Conservation (phyloP, 805 yeast genomes). For the Suhomyces prunicola region DNA sequence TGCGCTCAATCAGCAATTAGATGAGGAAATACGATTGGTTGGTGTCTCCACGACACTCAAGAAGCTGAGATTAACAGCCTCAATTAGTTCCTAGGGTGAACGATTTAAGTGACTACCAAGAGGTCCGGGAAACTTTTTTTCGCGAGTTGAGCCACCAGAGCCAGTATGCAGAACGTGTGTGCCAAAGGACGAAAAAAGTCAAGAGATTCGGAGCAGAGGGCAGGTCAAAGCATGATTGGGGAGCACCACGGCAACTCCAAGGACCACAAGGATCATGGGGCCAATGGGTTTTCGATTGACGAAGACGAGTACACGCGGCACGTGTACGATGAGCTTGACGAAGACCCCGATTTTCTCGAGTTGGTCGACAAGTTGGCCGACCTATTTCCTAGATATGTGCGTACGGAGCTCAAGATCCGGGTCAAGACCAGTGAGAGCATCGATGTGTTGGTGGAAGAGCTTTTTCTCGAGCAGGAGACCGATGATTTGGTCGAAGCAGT, state of each 20-base stretch:
- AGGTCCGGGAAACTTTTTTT: not conserved
- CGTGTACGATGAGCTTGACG: slow-evolving; percentile 14
- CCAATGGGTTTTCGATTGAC: slow-evolving; percentile 3
- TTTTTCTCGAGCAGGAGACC: slow-evolving; percentile 16
- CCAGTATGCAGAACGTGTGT: not conserved
- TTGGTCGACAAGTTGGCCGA: slow-evolving; percentile 22
- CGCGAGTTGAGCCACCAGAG: not conserved
- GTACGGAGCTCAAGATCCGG: slow-evolving; percentile 26
- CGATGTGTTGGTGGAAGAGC: slow-evolving; percentile 23
- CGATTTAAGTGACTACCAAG: not conserved
- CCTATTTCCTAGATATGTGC: slow-evolving; percentile 23
- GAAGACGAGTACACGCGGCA: slow-evolving; percentile 9
- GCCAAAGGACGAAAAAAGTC: not conserved
- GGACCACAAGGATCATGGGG: not conserved
- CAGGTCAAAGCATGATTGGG: not conserved
- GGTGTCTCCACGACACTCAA: not conserved
- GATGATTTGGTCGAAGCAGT: slow-evolving; percentile 7
- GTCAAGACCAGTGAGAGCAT: slow-evolving; percentile 20
- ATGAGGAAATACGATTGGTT: not conserved
- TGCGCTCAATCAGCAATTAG: not conserved
- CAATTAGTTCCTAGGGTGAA: no score
- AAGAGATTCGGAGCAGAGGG: not conserved
- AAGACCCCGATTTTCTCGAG: slow-evolving; percentile 11
- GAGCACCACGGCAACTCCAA: not conserved
- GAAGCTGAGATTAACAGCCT: not conserved